Evolutionary conservation across 768 basidiomycete species (phyloP).

Genomic region (Lactifluus volemus): DNA sequence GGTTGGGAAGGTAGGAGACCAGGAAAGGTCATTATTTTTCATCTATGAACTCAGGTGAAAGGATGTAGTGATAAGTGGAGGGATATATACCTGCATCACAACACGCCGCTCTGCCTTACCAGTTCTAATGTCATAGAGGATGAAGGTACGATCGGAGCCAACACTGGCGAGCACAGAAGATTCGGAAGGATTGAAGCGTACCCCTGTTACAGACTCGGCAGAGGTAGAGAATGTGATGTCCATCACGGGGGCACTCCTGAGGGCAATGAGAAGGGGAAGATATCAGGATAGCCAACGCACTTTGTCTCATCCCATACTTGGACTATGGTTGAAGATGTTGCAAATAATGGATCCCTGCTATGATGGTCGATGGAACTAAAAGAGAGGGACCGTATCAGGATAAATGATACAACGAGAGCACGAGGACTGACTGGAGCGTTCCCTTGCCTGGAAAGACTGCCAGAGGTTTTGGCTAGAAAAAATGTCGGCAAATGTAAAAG

Average conservation of each 20-base stretch:
- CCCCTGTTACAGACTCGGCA: constrained; percentile 78
- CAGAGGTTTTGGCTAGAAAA: constrained; percentile 40
- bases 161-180: constrained; percentile 90
- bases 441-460: constrained; percentile 78
- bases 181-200: constrained; percentile 92
- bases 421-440: constrained; percentile 73
- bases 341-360: constrained; percentile 79
- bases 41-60: constrained; percentile 39
- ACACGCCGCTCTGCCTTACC: constrained; percentile 91
- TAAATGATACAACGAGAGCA: background rate
- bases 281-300: constrained; percentile 33
- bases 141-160: constrained; percentile 92
- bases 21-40: constrained; percentile 82
- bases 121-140: constrained; percentile 92
- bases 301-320: constrained; percentile 99
- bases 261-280: background rate
- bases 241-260: constrained; percentile 74
- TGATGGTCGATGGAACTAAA: constrained; percentile 90
- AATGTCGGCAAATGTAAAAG: background rate
- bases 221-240: constrained; percentile 82
- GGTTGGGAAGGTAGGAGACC: constrained; percentile 96
- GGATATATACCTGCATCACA: constrained; percentile 67
- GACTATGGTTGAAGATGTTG: constrained; percentile 86
- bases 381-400: background rate
- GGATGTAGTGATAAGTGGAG: background rate